phyloP scores from a whole-genome alignment of 1,284 basidiomycete genomes.

The Rhizopogon hawkerae region DNA sequence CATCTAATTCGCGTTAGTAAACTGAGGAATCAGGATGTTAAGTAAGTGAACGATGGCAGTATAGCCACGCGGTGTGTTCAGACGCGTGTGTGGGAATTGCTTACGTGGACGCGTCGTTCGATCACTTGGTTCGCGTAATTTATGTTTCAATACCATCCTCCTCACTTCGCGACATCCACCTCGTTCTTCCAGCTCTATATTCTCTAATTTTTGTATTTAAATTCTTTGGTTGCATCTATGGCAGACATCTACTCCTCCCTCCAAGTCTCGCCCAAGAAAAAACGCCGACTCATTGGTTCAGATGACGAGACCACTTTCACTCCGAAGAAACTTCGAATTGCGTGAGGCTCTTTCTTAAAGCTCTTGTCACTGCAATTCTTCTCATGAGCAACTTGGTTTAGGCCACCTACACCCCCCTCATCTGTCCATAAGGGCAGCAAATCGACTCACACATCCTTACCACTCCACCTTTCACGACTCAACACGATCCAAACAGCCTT shows the following conservation, averaged over 20 bases:
- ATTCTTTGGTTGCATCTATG: slow-evolving; percentile 31
- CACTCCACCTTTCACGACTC: slow-evolving; percentile 52
- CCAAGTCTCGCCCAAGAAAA: slow-evolving; percentile 58
- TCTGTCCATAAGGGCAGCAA: slow-evolving; percentile 31
- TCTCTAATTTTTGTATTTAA: not conserved
- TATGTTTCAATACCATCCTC: slow-evolving; percentile 4
- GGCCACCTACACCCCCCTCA: slow-evolving; percentile 49
- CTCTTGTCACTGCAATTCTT: slow-evolving; percentile 3
- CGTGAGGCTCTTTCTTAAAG: slow-evolving; percentile 30
- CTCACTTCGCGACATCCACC: too few species aligned
- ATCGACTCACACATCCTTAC: slow-evolving; percentile 33
- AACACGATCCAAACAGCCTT: slow-evolving; percentile 55
- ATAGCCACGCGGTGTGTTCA: not conserved
- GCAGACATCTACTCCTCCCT: slow-evolving; percentile 54
- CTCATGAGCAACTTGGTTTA: not conserved
- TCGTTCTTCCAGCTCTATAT: not conserved
- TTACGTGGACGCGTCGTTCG: slow-evolving; percentile 25
- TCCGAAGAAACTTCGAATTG: slow-evolving; percentile 57
- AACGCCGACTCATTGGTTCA: slow-evolving; percentile 40
- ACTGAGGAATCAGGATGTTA: too few species aligned
- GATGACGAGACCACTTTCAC: slow-evolving; percentile 49
- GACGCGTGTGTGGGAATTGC: slow-evolving; percentile 17
- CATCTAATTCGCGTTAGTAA: too few species aligned
- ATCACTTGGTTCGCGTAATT: slow-evolving; percentile 21
- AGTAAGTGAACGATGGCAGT: too few species aligned